Evolutionary conservation across 164 flowering plant species (phyloP).

Genomic region (Chimonanthus salicifolius): DNA sequence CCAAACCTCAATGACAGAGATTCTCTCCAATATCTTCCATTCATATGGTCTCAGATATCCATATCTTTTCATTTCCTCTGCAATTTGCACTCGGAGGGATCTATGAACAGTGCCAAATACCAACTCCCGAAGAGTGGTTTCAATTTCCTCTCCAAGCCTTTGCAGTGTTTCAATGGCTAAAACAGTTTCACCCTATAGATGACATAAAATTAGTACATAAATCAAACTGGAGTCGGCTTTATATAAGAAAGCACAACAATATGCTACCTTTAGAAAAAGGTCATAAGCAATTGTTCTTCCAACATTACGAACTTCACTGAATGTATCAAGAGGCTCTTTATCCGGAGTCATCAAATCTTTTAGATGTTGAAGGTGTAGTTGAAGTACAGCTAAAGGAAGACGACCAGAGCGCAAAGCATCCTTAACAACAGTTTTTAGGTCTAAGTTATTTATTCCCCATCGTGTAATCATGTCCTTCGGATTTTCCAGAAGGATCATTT

Average conservation of each 20-base stretch:
- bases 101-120: conserved; percentile 80
- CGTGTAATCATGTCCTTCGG: conserved; percentile 93
- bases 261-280: conserved; percentile 75
- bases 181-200: conserved; percentile 74
- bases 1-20: conserved; percentile 78
- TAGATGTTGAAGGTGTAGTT: conserved; percentile 72
- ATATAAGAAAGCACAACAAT: conserved; percentile 3
- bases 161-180: conserved; percentile 82
- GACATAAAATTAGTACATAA: conserved; percentile 7
- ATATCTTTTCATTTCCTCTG: conserved; percentile 59
- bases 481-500: conserved; percentile 50
- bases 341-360: conserved; percentile 34
- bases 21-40: conserved; percentile 55
- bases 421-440: conserved; percentile 69
- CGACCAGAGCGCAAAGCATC: conserved; percentile 93
- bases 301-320: conserved; percentile 77
- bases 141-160: conserved; percentile 96
- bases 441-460: conserved; percentile 74
- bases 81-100: conserved; percentile 70
- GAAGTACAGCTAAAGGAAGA: conserved; percentile 96
- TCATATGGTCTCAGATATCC: conserved; percentile 72
- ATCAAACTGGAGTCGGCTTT: background rate
- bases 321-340: conserved; percentile 65
- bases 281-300: conserved; percentile 98
- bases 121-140: conserved; percentile 65